Base-by-base conservation (phyloP, 169 alveolate genomes). In the Plasmodium vivax region DNA sequence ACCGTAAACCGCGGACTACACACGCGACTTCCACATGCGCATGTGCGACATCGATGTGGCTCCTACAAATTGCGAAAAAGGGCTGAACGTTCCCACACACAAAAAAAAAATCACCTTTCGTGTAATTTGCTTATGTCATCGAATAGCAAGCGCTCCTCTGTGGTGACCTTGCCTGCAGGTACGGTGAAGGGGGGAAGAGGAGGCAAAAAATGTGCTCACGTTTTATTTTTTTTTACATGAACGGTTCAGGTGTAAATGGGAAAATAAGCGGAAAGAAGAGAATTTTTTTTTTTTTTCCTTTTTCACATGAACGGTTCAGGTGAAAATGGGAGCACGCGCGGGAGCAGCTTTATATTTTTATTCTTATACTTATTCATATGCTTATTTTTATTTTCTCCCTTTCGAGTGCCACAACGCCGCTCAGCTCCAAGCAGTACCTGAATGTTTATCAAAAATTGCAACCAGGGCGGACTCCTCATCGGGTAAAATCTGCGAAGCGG, bases 381-480 rank as follows among this genome's bases (percentile, higher is more conserved):
- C n/a, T 74, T 74, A 34, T 75, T 75, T 16, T 75, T 34, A n/a
- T 75, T 75, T 36, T 32, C 34, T 36, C 45, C 1, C 62, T 34
- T 75, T 34, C 16, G 30, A 16, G 12, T 75, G 83, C 45, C 23
- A 75, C 23, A 75, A 16, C 27, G 14, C 32, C 73, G 43, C 51
- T 58, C 72, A 14, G 81, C 51, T 38, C 56, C 10, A 32, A 0
- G 54, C 23, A 12, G 34, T 88, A 88, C 94, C 90, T 80, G 27
- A 88, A 68, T 43, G 34, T 80, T 88, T 88, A 56, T 62, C 77
- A 38, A 51, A 41, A 41, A 88, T 23, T 41, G 87, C 19, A 36
- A 88, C 72, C 38, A 88, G 77, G 41, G 74, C 94, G 14, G 34
- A 79, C 41, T 79, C 94, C 51, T 88, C 38, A 80, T 88, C 94